Conservation (phyloP, 352 stramenopile genomes). For the Pythium aphanidermatum region DNA sequence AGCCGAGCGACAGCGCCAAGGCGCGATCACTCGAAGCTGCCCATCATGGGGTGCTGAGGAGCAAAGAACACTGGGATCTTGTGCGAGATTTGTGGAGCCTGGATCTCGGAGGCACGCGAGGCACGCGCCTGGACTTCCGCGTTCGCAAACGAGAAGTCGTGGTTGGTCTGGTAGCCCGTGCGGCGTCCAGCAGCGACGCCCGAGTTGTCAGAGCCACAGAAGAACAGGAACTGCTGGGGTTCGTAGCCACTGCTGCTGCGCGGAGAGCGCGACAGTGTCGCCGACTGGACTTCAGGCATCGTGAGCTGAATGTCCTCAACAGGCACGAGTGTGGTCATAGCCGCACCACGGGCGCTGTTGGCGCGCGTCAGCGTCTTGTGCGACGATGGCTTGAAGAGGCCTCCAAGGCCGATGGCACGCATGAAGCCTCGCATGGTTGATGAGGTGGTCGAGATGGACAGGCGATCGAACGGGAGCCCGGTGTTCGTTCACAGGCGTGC, state of each 20-base stretch:
- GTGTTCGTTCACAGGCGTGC: no score
- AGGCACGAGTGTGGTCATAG: slow-evolving; percentile 11
- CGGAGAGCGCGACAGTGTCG: background rate
- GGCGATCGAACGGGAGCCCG: no score
- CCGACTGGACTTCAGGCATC: slow-evolving; percentile 7
- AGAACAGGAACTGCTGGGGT: slow-evolving; percentile 68
- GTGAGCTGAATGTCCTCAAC: slow-evolving; percentile 16
- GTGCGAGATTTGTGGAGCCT: slow-evolving; percentile 45
- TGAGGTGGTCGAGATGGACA: slow-evolving; percentile 4
- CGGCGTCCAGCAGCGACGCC: slow-evolving; percentile 6
- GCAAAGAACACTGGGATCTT: slow-evolving; percentile 73
- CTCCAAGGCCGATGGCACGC: slow-evolving; percentile 51
- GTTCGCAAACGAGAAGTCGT: slow-evolving; percentile 9
- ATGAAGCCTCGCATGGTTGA: slow-evolving; percentile 64
- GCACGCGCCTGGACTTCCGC: slow-evolving; percentile 20
- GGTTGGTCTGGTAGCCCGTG: slow-evolving; percentile 2
- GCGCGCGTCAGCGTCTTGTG: slow-evolving; percentile 1
- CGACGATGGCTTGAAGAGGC: slow-evolving; percentile 32
- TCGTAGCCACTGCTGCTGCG: slow-evolving; percentile 37
- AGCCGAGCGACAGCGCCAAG: background rate
- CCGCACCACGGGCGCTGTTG: background rate
- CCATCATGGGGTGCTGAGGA: slow-evolving; percentile 11
- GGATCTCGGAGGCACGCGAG: slow-evolving; percentile 17
- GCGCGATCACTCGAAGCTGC: slow-evolving; percentile 14
- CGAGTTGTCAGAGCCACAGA: slow-evolving; percentile 54